phyloP scores from a whole-genome alignment of 2,329 filamentous ascomycete species.

The Coniochaeta sp. region DNA sequence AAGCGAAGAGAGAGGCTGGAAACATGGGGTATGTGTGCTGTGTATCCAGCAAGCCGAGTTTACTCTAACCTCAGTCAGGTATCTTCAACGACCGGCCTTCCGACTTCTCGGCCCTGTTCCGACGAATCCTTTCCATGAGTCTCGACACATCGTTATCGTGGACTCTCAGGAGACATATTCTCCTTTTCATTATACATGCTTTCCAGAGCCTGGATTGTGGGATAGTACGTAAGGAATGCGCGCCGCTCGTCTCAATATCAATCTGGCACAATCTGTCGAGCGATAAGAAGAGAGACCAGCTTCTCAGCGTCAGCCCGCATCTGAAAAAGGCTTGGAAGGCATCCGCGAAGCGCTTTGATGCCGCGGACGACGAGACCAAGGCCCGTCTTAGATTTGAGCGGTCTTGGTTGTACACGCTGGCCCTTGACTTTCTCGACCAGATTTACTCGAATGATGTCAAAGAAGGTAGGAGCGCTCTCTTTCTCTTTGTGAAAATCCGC shows the following conservation, averaged over 20 bases:
- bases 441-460: slow-evolving; percentile 53
- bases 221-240: slow-evolving; percentile 91
- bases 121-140: slow-evolving; percentile 80
- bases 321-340: slow-evolving; percentile 88
- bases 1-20: slow-evolving; percentile 83
- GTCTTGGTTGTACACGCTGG: slow-evolving; percentile 82
- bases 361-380: slow-evolving; percentile 72
- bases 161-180: slow-evolving; percentile 69
- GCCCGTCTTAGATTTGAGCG: slow-evolving; percentile 82
- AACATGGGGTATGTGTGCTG: slow-evolving; percentile 66
- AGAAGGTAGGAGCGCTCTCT: slow-evolving; percentile 27
- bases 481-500: neutral
- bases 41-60: neutral
- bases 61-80: slow-evolving; percentile 34
- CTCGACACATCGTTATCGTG: slow-evolving; percentile 62
- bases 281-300: slow-evolving; percentile 64
- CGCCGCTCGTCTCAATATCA: slow-evolving; percentile 85
- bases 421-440: slow-evolving; percentile 73
- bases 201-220: slow-evolving; percentile 90
- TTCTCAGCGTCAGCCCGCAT: slow-evolving; percentile 65
- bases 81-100: slow-evolving; percentile 69
- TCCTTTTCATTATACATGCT: slow-evolving; percentile 82
- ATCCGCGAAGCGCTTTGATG: slow-evolving; percentile 76
- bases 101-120: slow-evolving; percentile 85
- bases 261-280: slow-evolving; percentile 91